A percentile compares a stretch with the other conserved stretches of the same genome.
Conservation (phyloP, 2,329 filamentous ascomycete genomes). For the Venturia asperata region DNA sequence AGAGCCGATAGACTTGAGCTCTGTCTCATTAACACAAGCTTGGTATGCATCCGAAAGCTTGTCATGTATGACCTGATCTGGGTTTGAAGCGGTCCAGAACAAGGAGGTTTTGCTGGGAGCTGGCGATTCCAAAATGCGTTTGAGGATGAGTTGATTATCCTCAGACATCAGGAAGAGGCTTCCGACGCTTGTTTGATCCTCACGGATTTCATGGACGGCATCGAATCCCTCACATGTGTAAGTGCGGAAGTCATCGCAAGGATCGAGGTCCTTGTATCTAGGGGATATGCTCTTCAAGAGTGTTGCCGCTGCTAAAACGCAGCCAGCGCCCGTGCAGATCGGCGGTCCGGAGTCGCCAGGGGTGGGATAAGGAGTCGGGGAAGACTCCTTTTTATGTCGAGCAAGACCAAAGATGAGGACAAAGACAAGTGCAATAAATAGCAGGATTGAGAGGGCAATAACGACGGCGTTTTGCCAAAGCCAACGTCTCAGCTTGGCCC, state of each 20-base stretch:
- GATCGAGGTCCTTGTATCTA: conserved; percentile 55
- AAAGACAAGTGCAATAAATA: conserved; percentile 8
- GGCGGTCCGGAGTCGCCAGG: conserved; percentile 1
- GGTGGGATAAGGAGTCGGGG: neutral
- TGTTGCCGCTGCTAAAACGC: conserved; percentile 25
- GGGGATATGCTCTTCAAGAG: conserved; percentile 57
- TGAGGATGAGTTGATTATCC: conserved; percentile 50
- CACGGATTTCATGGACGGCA: conserved; percentile 55
- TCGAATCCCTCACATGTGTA: conserved; percentile 62
- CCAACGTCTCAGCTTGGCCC: conserved; percentile 8
- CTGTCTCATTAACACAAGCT: conserved; percentile 57
- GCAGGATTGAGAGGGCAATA: neutral
- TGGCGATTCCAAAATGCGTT: conserved; percentile 55
- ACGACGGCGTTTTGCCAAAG: conserved; percentile 9
- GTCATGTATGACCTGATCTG: conserved; percentile 25
- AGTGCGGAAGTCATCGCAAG: conserved; percentile 61
- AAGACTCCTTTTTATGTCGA: conserved; percentile 4
- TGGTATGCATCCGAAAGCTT: conserved; percentile 59
- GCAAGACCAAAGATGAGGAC: conserved; percentile 5
- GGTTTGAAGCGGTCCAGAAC: conserved; percentile 27
- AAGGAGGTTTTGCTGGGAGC: conserved; percentile 39
- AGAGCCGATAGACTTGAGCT: conserved; percentile 48
- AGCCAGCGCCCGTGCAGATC: conserved; percentile 5
- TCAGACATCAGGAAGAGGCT: conserved; percentile 48
- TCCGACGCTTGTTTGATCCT: conserved; percentile 47